These are phyloP conservation scores for Cutaneotrichosporon mucoides DNA, from an alignment of 1,284 basidiomycete genomes.

Conservation along the genomic window DNA sequence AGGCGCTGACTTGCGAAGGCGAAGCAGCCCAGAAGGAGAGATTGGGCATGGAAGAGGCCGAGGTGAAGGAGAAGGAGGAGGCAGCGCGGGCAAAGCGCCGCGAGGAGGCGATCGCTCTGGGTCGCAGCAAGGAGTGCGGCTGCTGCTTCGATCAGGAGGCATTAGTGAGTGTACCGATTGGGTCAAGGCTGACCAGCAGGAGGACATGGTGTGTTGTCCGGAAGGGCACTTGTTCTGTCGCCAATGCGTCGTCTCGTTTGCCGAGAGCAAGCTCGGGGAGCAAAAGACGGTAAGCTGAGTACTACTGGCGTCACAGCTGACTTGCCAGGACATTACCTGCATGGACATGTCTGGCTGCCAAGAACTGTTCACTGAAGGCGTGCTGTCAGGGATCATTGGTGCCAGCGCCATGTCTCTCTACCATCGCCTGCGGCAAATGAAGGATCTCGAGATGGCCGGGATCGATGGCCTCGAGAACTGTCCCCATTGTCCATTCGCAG, in stretches of 20 bases:
- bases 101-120: constrained; percentile 49
- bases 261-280: constrained; percentile 49
- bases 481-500: constrained; percentile 75
- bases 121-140: constrained; percentile 67
- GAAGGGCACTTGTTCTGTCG: constrained; percentile 73
- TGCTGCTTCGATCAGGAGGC: constrained; percentile 71
- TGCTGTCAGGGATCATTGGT: constrained; percentile 56
- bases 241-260: constrained; percentile 54
- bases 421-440: constrained; percentile 66
- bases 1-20: constrained; percentile 5
- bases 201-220: constrained; percentile 75
- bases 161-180: constrained; percentile 57
- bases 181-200: constrained; percentile 50
- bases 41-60: constrained; percentile 38
- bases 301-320: not conserved
- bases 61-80: constrained; percentile 27
- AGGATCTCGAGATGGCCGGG: constrained; percentile 69
- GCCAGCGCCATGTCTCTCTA: constrained; percentile 64
- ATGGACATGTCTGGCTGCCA: constrained; percentile 74
- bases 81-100: constrained; percentile 27
- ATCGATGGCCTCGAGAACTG: constrained; percentile 66
- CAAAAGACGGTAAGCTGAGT: constrained; percentile 37
- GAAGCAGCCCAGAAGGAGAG: constrained; percentile 14
- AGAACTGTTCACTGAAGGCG: constrained; percentile 61
- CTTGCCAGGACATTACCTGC: constrained; percentile 33